These are phyloP conservation scores for Stenogyne calaminthoides DNA, from an alignment of 305 asterid species.

Conservation along the genomic window DNA sequence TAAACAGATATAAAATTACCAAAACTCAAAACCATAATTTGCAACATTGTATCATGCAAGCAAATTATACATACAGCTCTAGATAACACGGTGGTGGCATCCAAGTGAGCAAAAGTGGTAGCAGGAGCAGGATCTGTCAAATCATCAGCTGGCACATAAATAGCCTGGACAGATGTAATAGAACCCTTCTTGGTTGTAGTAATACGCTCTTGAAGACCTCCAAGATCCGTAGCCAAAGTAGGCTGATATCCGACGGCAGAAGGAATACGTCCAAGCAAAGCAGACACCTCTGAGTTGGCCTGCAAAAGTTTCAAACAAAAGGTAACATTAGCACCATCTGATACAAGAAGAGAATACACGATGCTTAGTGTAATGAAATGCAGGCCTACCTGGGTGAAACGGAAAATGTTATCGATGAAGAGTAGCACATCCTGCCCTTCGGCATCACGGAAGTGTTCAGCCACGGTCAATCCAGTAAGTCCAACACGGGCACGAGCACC, in stretches of 20 bases:
- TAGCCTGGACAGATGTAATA: conserved; percentile 95
- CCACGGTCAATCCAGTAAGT: conserved; percentile 93
- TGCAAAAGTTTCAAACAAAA: conserved; percentile 29
- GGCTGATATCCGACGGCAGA: conserved; percentile 99
- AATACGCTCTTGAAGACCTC: conserved; percentile 97
- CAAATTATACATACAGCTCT: conserved; percentile 53
- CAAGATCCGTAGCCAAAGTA: conserved; percentile 98
- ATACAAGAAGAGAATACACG: not conserved
- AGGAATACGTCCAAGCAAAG: conserved; percentile 99
- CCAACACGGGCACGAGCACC: conserved; percentile 99
- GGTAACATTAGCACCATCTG: not conserved
- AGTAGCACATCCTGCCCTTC: conserved; percentile 99
- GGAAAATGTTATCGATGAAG: conserved; percentile 94
- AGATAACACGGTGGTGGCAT: conserved; percentile 95
- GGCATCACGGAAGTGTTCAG: conserved; percentile 98
- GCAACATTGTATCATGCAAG: not conserved
- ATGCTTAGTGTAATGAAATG: not conserved
- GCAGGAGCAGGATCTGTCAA: conserved; percentile 99
- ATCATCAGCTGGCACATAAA: conserved; percentile 98
- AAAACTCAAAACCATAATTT: conserved; percentile 21
- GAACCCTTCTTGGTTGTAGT: conserved; percentile 96
- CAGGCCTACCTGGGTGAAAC: conserved; percentile 81
- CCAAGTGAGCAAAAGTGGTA: conserved; percentile 98
- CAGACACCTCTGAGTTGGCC: conserved; percentile 99
- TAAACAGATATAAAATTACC: not conserved